These are phyloP conservation scores for Ceriops decandra DNA, from an alignment of 345 rosid species.

Conservation along the genomic window DNA sequence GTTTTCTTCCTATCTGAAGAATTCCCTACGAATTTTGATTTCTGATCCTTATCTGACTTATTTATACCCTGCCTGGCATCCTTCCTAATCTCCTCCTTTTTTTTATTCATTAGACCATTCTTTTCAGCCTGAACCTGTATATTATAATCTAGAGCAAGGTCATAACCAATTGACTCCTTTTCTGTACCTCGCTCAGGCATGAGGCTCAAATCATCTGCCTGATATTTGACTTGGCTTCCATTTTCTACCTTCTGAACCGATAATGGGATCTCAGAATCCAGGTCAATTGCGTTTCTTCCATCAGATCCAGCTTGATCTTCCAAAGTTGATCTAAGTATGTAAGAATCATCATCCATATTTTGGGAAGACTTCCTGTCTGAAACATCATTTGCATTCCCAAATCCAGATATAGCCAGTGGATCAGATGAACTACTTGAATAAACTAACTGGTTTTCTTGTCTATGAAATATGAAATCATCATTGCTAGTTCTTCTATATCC, in stretches of 20 bases:
- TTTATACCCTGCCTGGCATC: constrained; percentile 45
- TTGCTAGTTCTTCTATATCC: constrained; percentile 38
- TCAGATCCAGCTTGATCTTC: constrained; percentile 39
- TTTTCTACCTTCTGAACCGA: constrained; percentile 39
- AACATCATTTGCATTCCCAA: constrained; percentile 41
- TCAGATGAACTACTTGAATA: constrained; percentile 38
- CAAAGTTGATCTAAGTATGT: constrained; percentile 56
- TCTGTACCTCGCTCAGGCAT: constrained; percentile 69
- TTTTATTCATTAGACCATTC: constrained; percentile 38
- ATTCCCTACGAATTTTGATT: constrained; percentile 46
- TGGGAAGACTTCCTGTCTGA: constrained; percentile 43
- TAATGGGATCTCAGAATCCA: constrained; percentile 59
- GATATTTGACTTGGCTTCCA: constrained; percentile 51
- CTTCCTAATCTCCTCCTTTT: constrained; percentile 32
- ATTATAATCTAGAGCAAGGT: constrained; percentile 79
- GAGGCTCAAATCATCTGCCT: constrained; percentile 73
- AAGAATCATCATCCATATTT: constrained; percentile 69
- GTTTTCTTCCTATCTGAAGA: constrained; percentile 57
- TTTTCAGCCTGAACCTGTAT: constrained; percentile 40
- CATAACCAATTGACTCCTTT: constrained; percentile 51
- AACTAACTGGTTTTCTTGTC: constrained; percentile 36
- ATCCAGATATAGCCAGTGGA: constrained; percentile 47
- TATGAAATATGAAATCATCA: constrained; percentile 54
- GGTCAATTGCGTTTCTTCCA: constrained; percentile 49
- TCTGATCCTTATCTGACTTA: constrained; percentile 54